Base-by-base conservation (phyloP, 1,284 basidiomycete species). In the Trametes hirsuta region DNA sequence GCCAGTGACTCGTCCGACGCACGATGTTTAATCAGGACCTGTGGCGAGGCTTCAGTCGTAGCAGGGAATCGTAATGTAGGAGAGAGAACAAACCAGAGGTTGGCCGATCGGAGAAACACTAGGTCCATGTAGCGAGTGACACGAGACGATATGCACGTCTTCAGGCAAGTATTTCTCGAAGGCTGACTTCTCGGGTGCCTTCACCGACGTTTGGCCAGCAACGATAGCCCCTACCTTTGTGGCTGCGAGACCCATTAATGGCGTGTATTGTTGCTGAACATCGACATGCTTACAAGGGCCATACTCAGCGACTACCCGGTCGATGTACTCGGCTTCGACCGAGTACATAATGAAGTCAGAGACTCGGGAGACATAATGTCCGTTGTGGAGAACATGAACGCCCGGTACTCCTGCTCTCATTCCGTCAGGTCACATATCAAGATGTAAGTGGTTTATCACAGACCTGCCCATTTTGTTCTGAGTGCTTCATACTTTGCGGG, bases 71-170 rank as follows among this genome's bases (percentile, higher is more conserved):
- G 39, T 24, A 21, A 47, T 12, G 21, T 34, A 6, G 4, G 22
- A 37, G 15, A 51, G 47, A 48, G 14, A 9, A 77, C 83, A 72
- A 58, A 97, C 95, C 68, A 99, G 76, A 8, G 97, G 95, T 71
- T 99, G 97, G 1, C 92, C 95, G n/a, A 88, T 81, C 0, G 96
- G 88, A 44, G 91, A 91, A 14, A 99, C 95, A 15, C 87, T 89
- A 0, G 97, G 97, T 0, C 96, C 97, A 74, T 99, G 97, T 41
- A 99, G 78, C 18, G 95, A 98, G 76, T 99, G 97, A 61, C 95
- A 87, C 0, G 95, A 97, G 47, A 98, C 86, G 67, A 99, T 96
- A 67, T 91, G 84, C 14, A 93, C 88, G 69, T 99, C 97, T 6
- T 77, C 65, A 0, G 97, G 97, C 0, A 98, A 86, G 71, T 94